A percentile compares a stretch with the other conserved stretches of the same genome.
phyloP scores from a whole-genome alignment of 306 rosid species.

The Alnus rubra region DNA sequence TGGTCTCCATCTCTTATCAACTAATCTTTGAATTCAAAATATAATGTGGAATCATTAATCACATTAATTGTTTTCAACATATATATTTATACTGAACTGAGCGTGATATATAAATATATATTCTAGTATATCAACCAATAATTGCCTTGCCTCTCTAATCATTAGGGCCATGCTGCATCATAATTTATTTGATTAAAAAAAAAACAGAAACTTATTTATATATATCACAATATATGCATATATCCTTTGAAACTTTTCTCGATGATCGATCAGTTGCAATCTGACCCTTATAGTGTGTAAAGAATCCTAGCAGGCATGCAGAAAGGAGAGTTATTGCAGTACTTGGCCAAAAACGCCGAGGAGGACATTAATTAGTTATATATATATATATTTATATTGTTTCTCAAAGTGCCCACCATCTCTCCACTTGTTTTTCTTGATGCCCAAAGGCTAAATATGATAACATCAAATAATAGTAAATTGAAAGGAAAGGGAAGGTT shows the following conservation, averaged over 20 bases:
- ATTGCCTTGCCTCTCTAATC: conserved; percentile 48
- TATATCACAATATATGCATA: not conserved
- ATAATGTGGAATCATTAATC: not conserved
- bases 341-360: conserved; percentile 12
- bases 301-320: conserved; percentile 30
- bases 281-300: conserved; percentile 22
- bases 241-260: conserved; percentile 5
- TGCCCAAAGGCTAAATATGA: not conserved
- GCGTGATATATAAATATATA: conserved; percentile 13
- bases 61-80: not conserved
- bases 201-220: not conserved
- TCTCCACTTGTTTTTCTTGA: conserved; percentile 7
- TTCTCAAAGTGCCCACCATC: not conserved
- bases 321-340: conserved; percentile 10
- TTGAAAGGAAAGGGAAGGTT: not conserved
- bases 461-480: not conserved
- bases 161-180: conserved; percentile 38
- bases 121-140: conserved; percentile 33
- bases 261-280: conserved; percentile 20
- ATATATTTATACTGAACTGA: not conserved
- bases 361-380: not conserved
- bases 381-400: not conserved
- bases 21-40: not conserved
- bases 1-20: not conserved
- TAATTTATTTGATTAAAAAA: conserved; percentile 11